Evolutionary conservation across 768 basidiomycete species (phyloP).

Genomic region (Leccinellum luteum): DNA sequence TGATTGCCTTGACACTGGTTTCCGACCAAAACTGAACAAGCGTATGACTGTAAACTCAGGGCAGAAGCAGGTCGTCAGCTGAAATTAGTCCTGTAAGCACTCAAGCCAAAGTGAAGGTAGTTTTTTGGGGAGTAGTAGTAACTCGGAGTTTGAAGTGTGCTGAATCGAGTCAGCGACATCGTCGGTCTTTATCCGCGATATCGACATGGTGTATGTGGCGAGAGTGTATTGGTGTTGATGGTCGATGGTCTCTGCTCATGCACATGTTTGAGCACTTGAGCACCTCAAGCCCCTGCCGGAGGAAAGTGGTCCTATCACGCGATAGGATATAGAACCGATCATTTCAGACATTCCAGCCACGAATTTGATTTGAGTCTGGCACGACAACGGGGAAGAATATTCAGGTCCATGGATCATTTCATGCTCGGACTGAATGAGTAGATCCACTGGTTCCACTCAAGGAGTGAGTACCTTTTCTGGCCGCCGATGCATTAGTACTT

Average conservation of each 20-base stretch:
- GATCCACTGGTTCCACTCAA: too few species aligned
- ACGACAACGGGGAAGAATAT: too few species aligned
- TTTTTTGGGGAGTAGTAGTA: background rate
- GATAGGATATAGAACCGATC: too few species aligned
- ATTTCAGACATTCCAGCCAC: background rate
- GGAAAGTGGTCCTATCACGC: too few species aligned
- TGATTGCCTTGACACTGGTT: background rate
- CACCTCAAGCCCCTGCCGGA: background rate
- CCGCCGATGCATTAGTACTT: too few species aligned
- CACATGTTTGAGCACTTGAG: background rate
- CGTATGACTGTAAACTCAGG: background rate
- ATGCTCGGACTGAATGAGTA: too few species aligned
- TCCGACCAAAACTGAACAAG: background rate
- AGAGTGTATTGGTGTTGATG: too few species aligned
- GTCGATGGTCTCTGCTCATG: too few species aligned
- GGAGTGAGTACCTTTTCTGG: too few species aligned
- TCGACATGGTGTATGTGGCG: background rate
- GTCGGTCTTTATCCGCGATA: background rate
- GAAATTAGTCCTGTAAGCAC: background rate
- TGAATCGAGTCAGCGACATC: background rate
- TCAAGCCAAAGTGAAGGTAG: too few species aligned
- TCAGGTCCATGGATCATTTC: too few species aligned
- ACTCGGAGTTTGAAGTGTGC: background rate
- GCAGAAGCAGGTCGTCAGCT: background rate
- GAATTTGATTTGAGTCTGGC: background rate